A percentile compares a stretch with the other conserved stretches of the same genome.
Evolutionary conservation across 2,329 filamentous ascomycete genomes (phyloP).

Genomic region (Hypoxylon sp.): DNA sequence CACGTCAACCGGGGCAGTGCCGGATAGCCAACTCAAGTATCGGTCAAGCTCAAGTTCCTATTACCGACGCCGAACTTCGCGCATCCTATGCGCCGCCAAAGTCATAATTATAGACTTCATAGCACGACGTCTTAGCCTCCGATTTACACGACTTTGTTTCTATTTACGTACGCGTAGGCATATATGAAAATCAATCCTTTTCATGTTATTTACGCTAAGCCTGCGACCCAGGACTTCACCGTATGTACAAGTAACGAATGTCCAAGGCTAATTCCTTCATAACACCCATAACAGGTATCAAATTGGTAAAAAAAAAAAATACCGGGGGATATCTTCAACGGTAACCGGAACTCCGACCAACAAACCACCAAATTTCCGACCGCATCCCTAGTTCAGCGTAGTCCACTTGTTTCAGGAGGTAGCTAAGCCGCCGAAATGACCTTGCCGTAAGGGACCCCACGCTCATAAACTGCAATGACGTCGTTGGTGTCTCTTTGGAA

Average conservation of each 20-base stretch:
- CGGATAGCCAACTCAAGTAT: neutral
- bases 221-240: neutral
- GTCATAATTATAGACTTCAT: neutral
- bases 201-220: slow-evolving; percentile 1
- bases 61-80: slow-evolving; percentile 2
- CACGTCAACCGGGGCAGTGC: slow-evolving; percentile 25
- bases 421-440: slow-evolving; percentile 26
- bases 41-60: neutral
- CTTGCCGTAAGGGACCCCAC: slow-evolving; percentile 32
- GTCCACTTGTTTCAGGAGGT: neutral
- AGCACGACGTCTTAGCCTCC: neutral
- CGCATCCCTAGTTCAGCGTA: slow-evolving; percentile 5
- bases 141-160: neutral
- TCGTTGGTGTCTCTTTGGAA: slow-evolving; percentile 28
- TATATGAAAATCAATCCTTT: neutral
- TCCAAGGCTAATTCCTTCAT: neutral
- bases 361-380: slow-evolving; percentile 2
- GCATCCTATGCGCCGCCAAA: neutral
- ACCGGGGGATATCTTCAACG: slow-evolving; percentile 32
- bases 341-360: slow-evolving; percentile 15
- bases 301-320: slow-evolving; percentile 12
- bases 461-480: slow-evolving; percentile 42
- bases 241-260: slow-evolving; percentile 12
- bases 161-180: neutral
- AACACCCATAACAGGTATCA: slow-evolving; percentile 1